Conservation (phyloP, 805 yeast species). For the Yarrowia sp. region DNA sequence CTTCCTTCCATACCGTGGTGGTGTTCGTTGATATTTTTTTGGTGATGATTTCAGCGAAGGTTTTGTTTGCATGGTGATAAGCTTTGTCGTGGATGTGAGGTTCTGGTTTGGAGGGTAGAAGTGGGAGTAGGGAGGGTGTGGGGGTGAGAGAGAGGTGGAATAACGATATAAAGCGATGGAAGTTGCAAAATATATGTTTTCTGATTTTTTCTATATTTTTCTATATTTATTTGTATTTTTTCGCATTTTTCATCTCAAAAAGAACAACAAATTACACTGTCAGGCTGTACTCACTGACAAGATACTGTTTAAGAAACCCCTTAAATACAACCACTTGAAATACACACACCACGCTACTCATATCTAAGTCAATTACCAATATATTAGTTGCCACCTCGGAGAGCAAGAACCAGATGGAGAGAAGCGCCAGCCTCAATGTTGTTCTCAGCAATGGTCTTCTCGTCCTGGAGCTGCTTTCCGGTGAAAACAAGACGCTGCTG, state of each 20-base stretch:
- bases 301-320: no score
- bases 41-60: background rate
- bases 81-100: background rate
- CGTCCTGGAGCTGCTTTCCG: conserved; percentile 92
- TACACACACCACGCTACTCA: background rate
- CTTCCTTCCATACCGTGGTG: conserved; percentile 20
- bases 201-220: no score
- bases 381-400: conserved; percentile 70
- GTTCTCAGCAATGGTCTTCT: conserved; percentile 64
- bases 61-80: conserved; percentile 2
- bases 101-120: no score
- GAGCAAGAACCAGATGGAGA: conserved; percentile 83
- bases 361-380: background rate
- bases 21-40: background rate
- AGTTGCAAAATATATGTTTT: no score
- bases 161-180: no score
- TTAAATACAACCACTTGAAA: no score
- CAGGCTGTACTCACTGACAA: no score
- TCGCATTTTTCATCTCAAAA: no score
- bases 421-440: conserved; percentile 85
- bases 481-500: conserved; percentile 89
- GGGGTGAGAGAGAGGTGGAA: background rate
- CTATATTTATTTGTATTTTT: no score
- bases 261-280: no score
- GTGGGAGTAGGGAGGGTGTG: no score